Evolutionary conservation across 305 asterid species (phyloP).

Genomic region (Rubia occidens): DNA sequence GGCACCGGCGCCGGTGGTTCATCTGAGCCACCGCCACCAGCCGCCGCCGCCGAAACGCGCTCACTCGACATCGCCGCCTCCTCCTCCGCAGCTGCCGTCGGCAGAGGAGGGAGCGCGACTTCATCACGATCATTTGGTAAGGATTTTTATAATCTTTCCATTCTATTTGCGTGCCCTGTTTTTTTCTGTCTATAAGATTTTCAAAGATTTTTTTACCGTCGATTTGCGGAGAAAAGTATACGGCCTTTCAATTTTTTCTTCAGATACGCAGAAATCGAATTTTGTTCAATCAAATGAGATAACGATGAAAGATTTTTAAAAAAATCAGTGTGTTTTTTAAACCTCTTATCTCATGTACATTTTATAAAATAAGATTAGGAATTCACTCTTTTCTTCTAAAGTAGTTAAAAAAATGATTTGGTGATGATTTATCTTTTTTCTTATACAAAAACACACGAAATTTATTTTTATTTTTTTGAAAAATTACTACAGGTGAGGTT

Average conservation of each 20-base stretch:
- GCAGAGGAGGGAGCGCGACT: not conserved
- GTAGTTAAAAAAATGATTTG: not conserved
- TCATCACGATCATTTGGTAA: conserved; percentile 5
- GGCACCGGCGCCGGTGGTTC: not conserved
- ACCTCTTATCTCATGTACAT: too few species aligned
- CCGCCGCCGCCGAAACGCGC: not conserved
- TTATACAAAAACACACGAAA: too few species aligned
- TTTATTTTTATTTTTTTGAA: too few species aligned
- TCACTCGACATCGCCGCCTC: not conserved
- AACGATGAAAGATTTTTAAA: too few species aligned
- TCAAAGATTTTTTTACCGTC: not conserved
- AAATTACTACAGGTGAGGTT: not conserved
- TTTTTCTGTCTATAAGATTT: not conserved
- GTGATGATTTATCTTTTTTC: too few species aligned
- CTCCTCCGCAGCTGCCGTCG: not conserved
- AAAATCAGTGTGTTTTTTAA: too few species aligned
- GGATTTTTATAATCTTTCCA: not conserved
- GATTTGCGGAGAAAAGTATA: not conserved
- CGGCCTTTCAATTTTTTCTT: not conserved
- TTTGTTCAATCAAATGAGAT: not conserved
- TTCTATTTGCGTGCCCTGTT: not conserved
- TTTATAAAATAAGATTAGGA: too few species aligned
- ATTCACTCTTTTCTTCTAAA: not conserved
- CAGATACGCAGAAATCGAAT: not conserved
- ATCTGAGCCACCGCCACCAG: conserved; percentile 8